phyloP scores from a whole-genome alignment of 306 rosid species.

The Luffa aegyptiaca region DNA sequence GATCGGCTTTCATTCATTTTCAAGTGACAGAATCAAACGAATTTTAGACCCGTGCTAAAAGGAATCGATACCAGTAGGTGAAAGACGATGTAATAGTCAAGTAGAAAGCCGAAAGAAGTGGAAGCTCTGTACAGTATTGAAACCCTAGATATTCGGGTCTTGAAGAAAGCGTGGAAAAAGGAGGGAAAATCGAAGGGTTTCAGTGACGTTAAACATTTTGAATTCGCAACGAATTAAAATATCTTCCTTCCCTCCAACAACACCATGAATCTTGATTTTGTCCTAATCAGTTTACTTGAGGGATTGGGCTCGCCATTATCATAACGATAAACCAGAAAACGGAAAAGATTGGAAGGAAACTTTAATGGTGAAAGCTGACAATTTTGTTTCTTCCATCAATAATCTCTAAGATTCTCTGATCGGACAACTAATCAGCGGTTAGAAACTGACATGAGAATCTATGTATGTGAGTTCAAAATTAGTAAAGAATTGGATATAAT shows the following conservation, averaged over 20 bases:
- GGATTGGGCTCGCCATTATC: neutral
- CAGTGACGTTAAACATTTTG: constrained; percentile 22
- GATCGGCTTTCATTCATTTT: constrained; percentile 24
- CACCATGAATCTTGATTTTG: neutral
- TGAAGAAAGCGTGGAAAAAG: constrained; percentile 6
- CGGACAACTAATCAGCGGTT: neutral
- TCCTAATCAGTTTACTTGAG: neutral
- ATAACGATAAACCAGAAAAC: neutral
- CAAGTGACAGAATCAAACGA: neutral
- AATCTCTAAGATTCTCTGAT: neutral
- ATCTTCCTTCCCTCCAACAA: neutral
- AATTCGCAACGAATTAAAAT: constrained; percentile 12
- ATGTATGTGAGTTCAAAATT: neutral
- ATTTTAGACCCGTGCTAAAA: neutral
- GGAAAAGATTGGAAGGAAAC: neutral
- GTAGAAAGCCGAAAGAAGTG: neutral
- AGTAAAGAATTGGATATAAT: neutral
- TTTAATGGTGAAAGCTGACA: neutral
- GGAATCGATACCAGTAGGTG: neutral
- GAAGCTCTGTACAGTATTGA: neutral
- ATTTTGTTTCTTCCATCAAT: neutral
- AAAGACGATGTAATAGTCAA: neutral
- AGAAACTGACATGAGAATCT: neutral
- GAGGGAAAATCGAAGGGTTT: constrained; percentile 27
- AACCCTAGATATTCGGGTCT: constrained; percentile 27